A percentile compares a stretch with the other conserved stretches of the same genome.
Evolutionary conservation across 2,329 filamentous ascomycete genomes (phyloP).

Genomic region (Cercospora zeae-maydis): DNA sequence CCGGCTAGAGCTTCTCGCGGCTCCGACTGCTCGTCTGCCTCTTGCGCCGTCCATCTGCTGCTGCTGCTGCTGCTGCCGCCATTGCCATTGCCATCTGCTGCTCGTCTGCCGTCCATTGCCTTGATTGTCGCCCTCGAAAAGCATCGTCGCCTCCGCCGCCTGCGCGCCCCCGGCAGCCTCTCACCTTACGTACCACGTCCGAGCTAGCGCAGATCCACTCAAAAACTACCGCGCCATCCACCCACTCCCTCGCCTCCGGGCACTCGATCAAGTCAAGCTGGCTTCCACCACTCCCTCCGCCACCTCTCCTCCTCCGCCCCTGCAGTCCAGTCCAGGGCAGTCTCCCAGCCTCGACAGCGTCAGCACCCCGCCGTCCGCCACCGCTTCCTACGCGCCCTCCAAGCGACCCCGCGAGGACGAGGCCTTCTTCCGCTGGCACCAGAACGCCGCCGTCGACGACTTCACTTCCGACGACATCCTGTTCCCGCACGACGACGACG

Average conservation of each 20-base stretch:
- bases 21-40: background rate
- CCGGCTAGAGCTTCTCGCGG: background rate
- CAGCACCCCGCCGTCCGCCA: slow-evolving; percentile 24
- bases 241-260: slow-evolving; percentile 4
- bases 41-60: background rate
- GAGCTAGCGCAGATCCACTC: slow-evolving; percentile 11
- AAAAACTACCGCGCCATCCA: background rate
- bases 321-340: slow-evolving; percentile 16
- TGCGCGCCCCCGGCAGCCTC: background rate
- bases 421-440: slow-evolving; percentile 19
- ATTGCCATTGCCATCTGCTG: too few species aligned
- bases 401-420: slow-evolving; percentile 19
- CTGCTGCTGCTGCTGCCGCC: too few species aligned
- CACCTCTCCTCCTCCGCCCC: slow-evolving; percentile 19
- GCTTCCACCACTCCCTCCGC: slow-evolving; percentile 8
- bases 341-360: slow-evolving; percentile 31
- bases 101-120: too few species aligned
- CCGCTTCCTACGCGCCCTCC: background rate
- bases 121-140: too few species aligned
- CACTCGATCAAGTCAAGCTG: slow-evolving; percentile 10
- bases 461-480: slow-evolving; percentile 34
- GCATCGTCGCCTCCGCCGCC: background rate
- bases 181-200: background rate
- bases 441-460: slow-evolving; percentile 26
- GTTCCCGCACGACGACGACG: slow-evolving; percentile 31